Evolutionary conservation across 2,329 filamentous ascomycete species (phyloP), one percentile per base, ranked within the genome.

Genomic region (Scytalidium lignicola): DNA sequence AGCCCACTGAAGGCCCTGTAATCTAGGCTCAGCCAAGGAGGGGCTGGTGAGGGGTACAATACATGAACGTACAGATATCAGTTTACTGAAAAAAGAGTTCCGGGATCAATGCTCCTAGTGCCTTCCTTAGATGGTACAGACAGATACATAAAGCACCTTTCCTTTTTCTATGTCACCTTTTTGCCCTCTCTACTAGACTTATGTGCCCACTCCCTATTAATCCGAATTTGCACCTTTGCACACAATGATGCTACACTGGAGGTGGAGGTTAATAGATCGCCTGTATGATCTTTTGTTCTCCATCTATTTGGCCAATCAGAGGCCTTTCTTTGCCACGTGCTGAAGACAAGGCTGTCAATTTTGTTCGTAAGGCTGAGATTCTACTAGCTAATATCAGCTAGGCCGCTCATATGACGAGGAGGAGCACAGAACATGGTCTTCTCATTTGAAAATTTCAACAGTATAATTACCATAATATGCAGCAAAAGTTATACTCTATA

Each of bases 21-120:
- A 37, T 17, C 29, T 43, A 51, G 29, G 44, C 43, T 41, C 37
- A 37, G 40, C 51, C 29, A 40, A 22, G 45, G 46, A 18, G 9
- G 51, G 49, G 43, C 49, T 51, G 51, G 51, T 51, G 51, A 51
- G 51, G 51, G 51, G 51, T 46, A 53, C 17, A 20, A 18, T 43
- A 44, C 32, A 37, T 37, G 32, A 17, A 37, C 32, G 32, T 37
- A 37, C 32, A 37, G 32, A 37, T 37, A 37, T 37, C 12, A 37
- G 32, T 37, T 37, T 37, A 37, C 32, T 37, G 7, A 10, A 26
- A 10, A 26, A 26, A 26, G 10, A 10, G 15, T 5, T 13, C 15
- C 32, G 32, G 32, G n/a, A 37, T 13, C 32, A 7, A 26, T 37
- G 32, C 32, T 37, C 32, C 23, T 15, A 37, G 32, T 17, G 10